Evolutionary conservation across 768 basidiomycete species (phyloP), one percentile per base, ranked within the genome.

Genomic region (Russula sp.): DNA sequence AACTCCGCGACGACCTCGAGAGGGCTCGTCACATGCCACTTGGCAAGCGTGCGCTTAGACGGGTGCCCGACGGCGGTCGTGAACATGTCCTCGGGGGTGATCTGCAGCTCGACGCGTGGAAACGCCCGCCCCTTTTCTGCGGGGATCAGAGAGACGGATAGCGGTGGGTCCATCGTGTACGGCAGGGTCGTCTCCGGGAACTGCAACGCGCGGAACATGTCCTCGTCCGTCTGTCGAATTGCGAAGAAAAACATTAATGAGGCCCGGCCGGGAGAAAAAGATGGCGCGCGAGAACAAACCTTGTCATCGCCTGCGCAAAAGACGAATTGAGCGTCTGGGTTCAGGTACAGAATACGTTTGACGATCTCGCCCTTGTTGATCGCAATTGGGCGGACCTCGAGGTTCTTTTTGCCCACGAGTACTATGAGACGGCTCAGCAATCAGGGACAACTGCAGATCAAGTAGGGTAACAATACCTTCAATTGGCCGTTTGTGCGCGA

Each of bases 301-400:
- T 98, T 99, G 78, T 99, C 96, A 70, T 99, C 96, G 48, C 96
- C 96, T 1, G 95, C 96, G 71, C 96, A 99, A 78, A 98, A 96
- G 73, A 98, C 80, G 70, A 98, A 94, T 72, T 97, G 92, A 48
- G 92, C 86, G 61, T 96, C 93, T 2, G 95, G 90, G 78, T 98
- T 88, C 73, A 86, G 78, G 80, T 95, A 98, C 59, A 97, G 71
- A 61, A 98, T 85, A 49, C 93, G 81, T 78, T 95, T 95, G 70
- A 98, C 95, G 69, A 98, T 98, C 78, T 98, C 96, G 56, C 96
- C 96, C 84, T 99, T 98, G 82, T 97, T 98, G 62, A 98, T 85
- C 1, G 94, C 93, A 36, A 95, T 80, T 5, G 94, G 96, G 63
- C 96, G 85, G 22, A 98, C 95, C 76, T 99, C 96, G 47, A 99